Evolutionary conservation across 1,284 basidiomycete genomes (phyloP), one percentile per base, ranked within the genome.

Genomic region (Cutaneotrichosporon sp.): DNA sequence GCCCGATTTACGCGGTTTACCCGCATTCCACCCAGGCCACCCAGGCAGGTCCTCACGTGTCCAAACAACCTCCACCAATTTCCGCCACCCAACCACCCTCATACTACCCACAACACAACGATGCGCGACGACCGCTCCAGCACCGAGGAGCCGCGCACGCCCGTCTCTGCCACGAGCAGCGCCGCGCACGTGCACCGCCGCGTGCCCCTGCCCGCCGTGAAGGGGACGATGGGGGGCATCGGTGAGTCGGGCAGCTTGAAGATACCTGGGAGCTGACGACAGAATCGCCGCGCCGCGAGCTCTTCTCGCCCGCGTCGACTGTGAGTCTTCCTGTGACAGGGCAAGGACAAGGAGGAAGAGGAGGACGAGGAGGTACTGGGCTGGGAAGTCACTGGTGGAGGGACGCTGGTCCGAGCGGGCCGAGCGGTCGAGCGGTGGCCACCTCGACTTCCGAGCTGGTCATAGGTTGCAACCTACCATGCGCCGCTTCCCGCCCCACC

Each of bases 171-270:
- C 4, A 25, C 34, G 25, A 29, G 25, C 25, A 25, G n/a, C 36
- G 6, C 31, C 11, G 10, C 4, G 18, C n/a, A n/a, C n/a, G 13
- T 16, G 22, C 20, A 10, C 4, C 58, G 62, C 52, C 58, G 52
- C 1, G 54, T 34, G 13, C 69, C 67, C 4, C 60, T 72, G 24
- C 70, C 70, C 1, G 66, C 64, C 25, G 69, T 72, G 18, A 72
- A 72, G 60, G 70, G 70, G 9, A 72, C 70, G 29, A 59, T 67
- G 38, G 69, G 67, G 8, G 71, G 65, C 3, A 72, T 72, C 14
- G 63, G 71, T 69, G 55, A 56, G 67, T 51, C 38, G 33, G 42
- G 29, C 29, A n/a, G n/a, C n/a, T n/a, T n/a, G n/a, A n/a, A n/a
- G n/a, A n/a, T n/a, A n/a, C n/a, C 9, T 8, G 8, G 22, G 9